Base-by-base conservation (phyloP, 2,329 filamentous ascomycete species). In the Arthrobotrys iridis region DNA sequence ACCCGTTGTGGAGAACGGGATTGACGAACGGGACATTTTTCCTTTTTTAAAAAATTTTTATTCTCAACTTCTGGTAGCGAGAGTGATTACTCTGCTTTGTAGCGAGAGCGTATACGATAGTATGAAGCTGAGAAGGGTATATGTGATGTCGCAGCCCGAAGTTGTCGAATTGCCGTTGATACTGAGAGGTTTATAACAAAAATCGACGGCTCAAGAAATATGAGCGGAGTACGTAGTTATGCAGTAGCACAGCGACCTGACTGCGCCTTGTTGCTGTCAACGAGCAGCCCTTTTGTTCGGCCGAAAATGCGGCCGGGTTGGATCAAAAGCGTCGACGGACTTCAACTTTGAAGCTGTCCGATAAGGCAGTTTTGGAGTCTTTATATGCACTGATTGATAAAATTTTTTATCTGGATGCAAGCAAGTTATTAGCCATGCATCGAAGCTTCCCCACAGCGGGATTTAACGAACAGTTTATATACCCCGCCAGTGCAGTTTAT, bases 401-500 rank as follows among this genome's bases (percentile, higher is more conserved):
- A 55, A 7, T 22, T 22, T 35, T n/a, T n/a, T n/a, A n/a, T n/a
- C 50, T 55, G 8, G 8, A 37, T 55, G 50, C 30, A 55, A 37
- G 50, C 30, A 55, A 37, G 6, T 24, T 5, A 55, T 55, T 55
- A 55, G 50, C 50, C 26, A 35, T 55, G 50, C 50, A 28, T 55
- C 50, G 37, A 55, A 55, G 50, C 41, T 72, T 48, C 59, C 59
- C 65, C 65, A 70, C 58, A 72, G 67, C 68, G 60, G 68, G 68
- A 74, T 74, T 66, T 74, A 68, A 75, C 55, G 46, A 67, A 71
- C 58, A 3, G 57, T 59, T 48, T 68, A 63, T 68, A 68, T 68
- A 68, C 71, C 71, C 71, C 71, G 71, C 71, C 45, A 52, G 45
- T 48, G 8, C 22, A 6, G 33, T 43, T 15, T 5, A 15, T 43